Conservation (phyloP, 2,329 filamentous ascomycete genomes). For the Fusarium haematococcum region DNA sequence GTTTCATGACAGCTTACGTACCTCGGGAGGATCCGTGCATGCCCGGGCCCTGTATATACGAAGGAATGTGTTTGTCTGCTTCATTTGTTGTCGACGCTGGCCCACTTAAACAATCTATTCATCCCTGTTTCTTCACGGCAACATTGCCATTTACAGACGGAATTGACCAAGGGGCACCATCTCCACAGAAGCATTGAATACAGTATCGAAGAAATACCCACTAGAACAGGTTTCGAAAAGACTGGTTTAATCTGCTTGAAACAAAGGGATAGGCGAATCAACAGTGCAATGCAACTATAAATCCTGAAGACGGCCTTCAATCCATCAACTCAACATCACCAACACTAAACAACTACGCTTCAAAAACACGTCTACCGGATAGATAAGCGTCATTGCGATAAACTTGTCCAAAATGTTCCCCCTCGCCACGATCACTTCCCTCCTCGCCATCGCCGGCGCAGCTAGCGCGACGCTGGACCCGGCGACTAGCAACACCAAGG, state of each 20-base stretch:
- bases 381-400: neutral
- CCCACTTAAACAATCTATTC: neutral
- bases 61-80: neutral
- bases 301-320: neutral
- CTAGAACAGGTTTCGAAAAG: constrained; percentile 22
- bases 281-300: constrained; percentile 14
- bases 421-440: constrained; percentile 35
- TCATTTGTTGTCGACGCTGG: neutral
- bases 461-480: constrained; percentile 41
- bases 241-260: constrained; percentile 26
- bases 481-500: constrained; percentile 39
- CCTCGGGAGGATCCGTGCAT: constrained; percentile 1
- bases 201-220: constrained; percentile 7
- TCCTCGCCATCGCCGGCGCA: constrained; percentile 34
- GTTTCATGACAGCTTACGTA: constrained; percentile 16
- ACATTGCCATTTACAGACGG: neutral
- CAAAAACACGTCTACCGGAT: neutral
- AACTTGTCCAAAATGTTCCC: constrained; percentile 31
- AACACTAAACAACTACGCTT: neutral
- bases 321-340: neutral
- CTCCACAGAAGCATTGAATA: neutral
- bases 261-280: neutral
- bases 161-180: neutral
- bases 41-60: neutral
- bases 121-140: neutral